Conservation (phyloP, 2,329 filamentous ascomycete species). For the Trichothecium roseum region DNA sequence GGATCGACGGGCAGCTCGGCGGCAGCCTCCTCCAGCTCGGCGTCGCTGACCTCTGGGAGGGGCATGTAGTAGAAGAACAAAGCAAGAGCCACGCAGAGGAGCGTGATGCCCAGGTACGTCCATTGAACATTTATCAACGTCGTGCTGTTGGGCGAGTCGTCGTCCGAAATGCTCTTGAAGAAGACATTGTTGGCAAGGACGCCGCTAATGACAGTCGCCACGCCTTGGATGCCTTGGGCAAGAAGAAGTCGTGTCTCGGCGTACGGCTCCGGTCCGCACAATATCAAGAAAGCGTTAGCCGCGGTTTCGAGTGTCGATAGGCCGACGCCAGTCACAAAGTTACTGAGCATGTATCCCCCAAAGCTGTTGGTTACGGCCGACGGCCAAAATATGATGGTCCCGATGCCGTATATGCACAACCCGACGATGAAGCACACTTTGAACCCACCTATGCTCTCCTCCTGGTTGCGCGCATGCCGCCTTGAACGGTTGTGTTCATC, state of each 20-base stretch:
- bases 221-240: conserved; percentile 67
- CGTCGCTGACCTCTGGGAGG: conserved; percentile 48
- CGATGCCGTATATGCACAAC: conserved; percentile 61
- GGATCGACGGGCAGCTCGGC: conserved; percentile 38
- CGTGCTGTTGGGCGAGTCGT: conserved; percentile 17
- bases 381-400: conserved; percentile 82
- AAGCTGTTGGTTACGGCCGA: conserved; percentile 65
- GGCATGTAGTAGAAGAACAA: conserved; percentile 61
- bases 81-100: conserved; percentile 61
- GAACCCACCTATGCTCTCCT: conserved; percentile 52
- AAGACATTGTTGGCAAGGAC: conserved; percentile 65
- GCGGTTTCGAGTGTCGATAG: conserved; percentile 70
- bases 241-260: conserved; percentile 66
- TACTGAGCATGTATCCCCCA: conserved; percentile 65
- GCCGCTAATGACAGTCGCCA: conserved; percentile 62
- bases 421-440: conserved; percentile 73
- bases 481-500: conserved; percentile 48
- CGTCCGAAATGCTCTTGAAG: conserved; percentile 47
- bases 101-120: conserved; percentile 73
- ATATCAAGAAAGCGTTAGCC: conserved; percentile 62
- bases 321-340: conserved; percentile 67
- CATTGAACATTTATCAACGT: conserved; percentile 69
- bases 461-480: conserved; percentile 22
- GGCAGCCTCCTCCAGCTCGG: conserved; percentile 39
- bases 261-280: conserved; percentile 65